These are phyloP conservation scores for Austropuccinia psidii DNA, from an alignment of 1,284 basidiomycete species.

Conservation along the genomic window DNA sequence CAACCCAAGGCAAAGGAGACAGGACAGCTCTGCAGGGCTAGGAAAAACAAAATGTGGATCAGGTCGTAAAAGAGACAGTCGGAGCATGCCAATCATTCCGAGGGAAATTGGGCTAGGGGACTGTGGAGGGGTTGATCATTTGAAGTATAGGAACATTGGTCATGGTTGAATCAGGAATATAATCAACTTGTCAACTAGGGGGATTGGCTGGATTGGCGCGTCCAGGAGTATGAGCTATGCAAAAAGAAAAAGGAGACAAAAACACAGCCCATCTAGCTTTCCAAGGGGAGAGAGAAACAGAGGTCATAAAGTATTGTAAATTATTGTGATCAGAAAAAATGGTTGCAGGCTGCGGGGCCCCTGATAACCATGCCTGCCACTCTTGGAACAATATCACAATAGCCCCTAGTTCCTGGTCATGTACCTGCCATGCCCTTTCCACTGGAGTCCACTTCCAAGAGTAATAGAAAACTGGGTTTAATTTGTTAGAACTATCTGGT, in stretches of 20 bases:
- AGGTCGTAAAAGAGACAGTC: neutral
- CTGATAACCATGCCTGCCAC: neutral
- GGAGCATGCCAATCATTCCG: neutral
- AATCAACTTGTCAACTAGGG: neutral
- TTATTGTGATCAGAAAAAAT: constrained; percentile 20
- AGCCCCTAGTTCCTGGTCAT: neutral
- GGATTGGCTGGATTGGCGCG: constrained; percentile 17
- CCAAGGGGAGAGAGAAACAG: neutral
- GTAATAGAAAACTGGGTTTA: constrained; percentile 28
- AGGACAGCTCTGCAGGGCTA: neutral
- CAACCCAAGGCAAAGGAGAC: neutral
- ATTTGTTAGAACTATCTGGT: neutral
- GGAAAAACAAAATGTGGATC: neutral
- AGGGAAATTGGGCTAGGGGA: too few relatives aligned
- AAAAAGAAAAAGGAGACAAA: neutral
- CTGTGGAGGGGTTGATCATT: too few relatives aligned
- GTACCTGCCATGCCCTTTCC: neutral
- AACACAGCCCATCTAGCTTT: constrained; percentile 13
- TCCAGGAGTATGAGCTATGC: neutral
- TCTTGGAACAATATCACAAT: neutral
- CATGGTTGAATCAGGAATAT: neutral
- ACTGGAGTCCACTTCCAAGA: constrained; percentile 18
- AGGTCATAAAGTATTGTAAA: constrained; percentile 1
- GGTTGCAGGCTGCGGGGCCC: neutral
- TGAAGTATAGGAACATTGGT: neutral